A percentile compares a stretch with the other conserved stretches of the same genome.
Conservation (phyloP, 177 flowering plant species). For the Telopea speciosissima region DNA sequence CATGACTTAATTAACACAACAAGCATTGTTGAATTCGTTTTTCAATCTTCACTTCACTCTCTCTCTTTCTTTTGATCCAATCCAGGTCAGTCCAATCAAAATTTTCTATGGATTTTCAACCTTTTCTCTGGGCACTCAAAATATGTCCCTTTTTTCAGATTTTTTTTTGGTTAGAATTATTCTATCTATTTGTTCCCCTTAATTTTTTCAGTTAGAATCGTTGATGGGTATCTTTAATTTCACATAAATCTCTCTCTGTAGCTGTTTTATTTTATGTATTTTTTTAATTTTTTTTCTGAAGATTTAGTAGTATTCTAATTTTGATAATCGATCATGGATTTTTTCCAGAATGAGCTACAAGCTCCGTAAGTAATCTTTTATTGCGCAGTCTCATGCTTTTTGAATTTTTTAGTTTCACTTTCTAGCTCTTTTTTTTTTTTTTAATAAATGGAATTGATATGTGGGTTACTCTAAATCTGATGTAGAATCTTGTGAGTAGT, state of each 20-base stretch:
- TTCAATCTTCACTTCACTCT: constrained; percentile 12
- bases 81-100: constrained; percentile 18
- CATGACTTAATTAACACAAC: constrained; percentile 12
- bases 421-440: neutral
- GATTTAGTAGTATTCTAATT: no score
- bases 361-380: neutral
- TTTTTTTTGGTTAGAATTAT: constrained; percentile 1
- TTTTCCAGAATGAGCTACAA: neutral
- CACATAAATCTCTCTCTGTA: no score
- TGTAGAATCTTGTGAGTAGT: constrained; percentile 5
- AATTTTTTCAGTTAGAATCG: no score
- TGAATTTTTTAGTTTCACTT: neutral
- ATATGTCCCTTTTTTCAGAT: neutral
- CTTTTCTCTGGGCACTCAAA: neutral
- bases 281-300: no score
- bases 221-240: no score
- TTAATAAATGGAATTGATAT: neutral
- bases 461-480: constrained; percentile 8
- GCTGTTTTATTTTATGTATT: no score
- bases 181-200: no score
- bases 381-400: neutral
- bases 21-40: constrained; percentile 12
- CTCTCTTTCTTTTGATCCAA: constrained; percentile 11
- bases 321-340: constrained; percentile 11
- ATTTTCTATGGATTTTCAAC: neutral